phyloP scores from a whole-genome alignment of 768 basidiomycete species.

The Tricholoma sp. region DNA sequence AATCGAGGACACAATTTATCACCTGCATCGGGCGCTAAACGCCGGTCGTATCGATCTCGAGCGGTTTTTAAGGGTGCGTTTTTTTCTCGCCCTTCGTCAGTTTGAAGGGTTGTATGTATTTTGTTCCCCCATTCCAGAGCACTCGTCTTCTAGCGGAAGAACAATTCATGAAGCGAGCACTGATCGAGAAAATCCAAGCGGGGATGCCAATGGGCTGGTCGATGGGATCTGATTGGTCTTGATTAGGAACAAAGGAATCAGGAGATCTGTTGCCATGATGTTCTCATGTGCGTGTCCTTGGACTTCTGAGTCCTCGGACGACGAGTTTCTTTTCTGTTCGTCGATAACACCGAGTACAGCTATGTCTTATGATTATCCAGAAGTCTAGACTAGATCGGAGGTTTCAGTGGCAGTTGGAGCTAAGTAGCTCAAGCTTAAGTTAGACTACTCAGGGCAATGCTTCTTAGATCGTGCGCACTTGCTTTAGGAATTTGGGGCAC shows the following conservation, averaged over 20 bases:
- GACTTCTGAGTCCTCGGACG: slow-evolving; percentile 24
- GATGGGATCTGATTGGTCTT: slow-evolving; percentile 36
- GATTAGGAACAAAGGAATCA: slow-evolving; percentile 9
- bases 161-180: slow-evolving; percentile 94
- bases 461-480: no score
- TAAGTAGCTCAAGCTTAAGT: no score
- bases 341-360: slow-evolving; percentile 4
- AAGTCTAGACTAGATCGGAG: no score
- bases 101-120: slow-evolving; percentile 7
- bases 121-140: slow-evolving; percentile 39
- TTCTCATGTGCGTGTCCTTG: slow-evolving; percentile 15
- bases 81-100: slow-evolving; percentile 6
- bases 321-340: slow-evolving; percentile 30
- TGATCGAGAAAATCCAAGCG: slow-evolving; percentile 84
- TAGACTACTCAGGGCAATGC: no score
- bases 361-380: neutral
- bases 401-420: no score
- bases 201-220: slow-evolving; percentile 50
- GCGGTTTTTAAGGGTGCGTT: slow-evolving; percentile 81
- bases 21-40: slow-evolving; percentile 90
- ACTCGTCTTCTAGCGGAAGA: slow-evolving; percentile 88
- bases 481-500: neutral
- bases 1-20: slow-evolving; percentile 97
- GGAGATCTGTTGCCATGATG: neutral
- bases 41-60: slow-evolving; percentile 90